Conservation (phyloP, 2,329 filamentous ascomycete species). For the Malbranchea cinnamomea region DNA sequence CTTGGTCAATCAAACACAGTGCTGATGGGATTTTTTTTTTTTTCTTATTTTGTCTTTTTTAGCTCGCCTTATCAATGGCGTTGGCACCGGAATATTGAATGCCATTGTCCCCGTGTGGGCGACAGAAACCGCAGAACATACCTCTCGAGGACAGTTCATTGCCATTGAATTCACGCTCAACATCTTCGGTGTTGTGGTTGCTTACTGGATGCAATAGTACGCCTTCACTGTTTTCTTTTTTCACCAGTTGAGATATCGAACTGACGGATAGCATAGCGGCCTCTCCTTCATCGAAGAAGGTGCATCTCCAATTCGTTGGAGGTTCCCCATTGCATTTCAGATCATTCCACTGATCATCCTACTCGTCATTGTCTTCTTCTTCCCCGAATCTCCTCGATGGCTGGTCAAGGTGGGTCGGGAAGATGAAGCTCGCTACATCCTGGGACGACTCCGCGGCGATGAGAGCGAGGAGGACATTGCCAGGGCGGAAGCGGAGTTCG, state of each 20-base stretch:
- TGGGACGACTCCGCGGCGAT: slow-evolving; percentile 48
- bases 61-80: slow-evolving; percentile 47
- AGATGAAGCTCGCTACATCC: slow-evolving; percentile 52
- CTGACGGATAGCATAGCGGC: slow-evolving; percentile 24
- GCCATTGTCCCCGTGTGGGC: slow-evolving; percentile 59
- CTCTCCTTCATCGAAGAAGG: slow-evolving; percentile 46
- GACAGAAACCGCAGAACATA: slow-evolving; percentile 54
- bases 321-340: slow-evolving; percentile 57
- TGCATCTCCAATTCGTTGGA: slow-evolving; percentile 45
- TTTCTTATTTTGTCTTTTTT: slow-evolving; percentile 2
- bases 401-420: slow-evolving; percentile 51
- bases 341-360: slow-evolving; percentile 48
- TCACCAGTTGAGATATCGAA: neutral
- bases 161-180: slow-evolving; percentile 61
- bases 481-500: slow-evolving; percentile 47
- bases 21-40: neutral
- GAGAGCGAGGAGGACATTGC: slow-evolving; percentile 34
- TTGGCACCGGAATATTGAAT: slow-evolving; percentile 55
- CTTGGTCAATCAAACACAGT: slow-evolving; percentile 1
- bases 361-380: slow-evolving; percentile 45
- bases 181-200: slow-evolving; percentile 52
- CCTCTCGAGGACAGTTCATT: slow-evolving; percentile 52
- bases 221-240: slow-evolving; percentile 8
- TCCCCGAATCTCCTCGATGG: slow-evolving; percentile 45
- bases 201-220: slow-evolving; percentile 46